phyloP scores from a whole-genome alignment of 2,329 filamentous ascomycete genomes.

The Neobulgaria alba region DNA sequence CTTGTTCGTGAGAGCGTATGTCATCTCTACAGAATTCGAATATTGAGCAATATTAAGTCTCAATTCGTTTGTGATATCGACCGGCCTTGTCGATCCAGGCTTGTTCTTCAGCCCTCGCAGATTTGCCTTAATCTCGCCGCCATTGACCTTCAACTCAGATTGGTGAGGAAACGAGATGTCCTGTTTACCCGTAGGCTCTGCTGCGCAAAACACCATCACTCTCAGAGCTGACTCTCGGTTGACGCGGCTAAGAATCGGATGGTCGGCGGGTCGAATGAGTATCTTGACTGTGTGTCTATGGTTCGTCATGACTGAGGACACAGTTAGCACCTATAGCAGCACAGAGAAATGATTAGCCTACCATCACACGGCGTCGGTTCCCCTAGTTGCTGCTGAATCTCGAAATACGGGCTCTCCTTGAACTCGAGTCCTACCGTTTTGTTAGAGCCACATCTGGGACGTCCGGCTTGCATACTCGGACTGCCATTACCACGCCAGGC shows the following conservation, averaged over 20 bases:
- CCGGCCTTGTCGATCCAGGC: conserved; percentile 86
- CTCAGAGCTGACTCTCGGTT: conserved; percentile 35
- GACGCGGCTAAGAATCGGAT: conserved; percentile 28
- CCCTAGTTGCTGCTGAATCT: conserved; percentile 56
- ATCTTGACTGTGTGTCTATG: conserved; percentile 42
- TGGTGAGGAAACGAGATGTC: conserved; percentile 89
- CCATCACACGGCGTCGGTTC: conserved; percentile 62
- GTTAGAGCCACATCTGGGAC: background rate
- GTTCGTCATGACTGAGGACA: conserved; percentile 24
- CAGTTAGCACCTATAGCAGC: conserved; percentile 1
- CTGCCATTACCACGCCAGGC: conserved; percentile 5
- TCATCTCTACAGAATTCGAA: conserved; percentile 74
- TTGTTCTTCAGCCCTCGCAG: conserved; percentile 92
- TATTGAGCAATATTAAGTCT: conserved; percentile 56
- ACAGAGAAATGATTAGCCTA: conserved; percentile 34
- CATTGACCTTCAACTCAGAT: conserved; percentile 85
- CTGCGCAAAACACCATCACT: conserved; percentile 77
- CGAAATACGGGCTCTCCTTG: conserved; percentile 82
- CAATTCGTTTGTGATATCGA: conserved; percentile 76
- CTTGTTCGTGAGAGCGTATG: conserved; percentile 87
- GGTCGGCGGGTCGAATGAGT: conserved; percentile 46
- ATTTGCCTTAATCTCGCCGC: conserved; percentile 84
- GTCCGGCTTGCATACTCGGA: conserved; percentile 1
- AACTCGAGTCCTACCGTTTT: conserved; percentile 39
- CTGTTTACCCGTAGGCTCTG: conserved; percentile 51